A percentile compares a stretch with the other conserved stretches of the same genome.
Evolutionary conservation across 371 early-diverging fungal genomes (phyloP).

Genomic region (Rhizopus sp.): DNA sequence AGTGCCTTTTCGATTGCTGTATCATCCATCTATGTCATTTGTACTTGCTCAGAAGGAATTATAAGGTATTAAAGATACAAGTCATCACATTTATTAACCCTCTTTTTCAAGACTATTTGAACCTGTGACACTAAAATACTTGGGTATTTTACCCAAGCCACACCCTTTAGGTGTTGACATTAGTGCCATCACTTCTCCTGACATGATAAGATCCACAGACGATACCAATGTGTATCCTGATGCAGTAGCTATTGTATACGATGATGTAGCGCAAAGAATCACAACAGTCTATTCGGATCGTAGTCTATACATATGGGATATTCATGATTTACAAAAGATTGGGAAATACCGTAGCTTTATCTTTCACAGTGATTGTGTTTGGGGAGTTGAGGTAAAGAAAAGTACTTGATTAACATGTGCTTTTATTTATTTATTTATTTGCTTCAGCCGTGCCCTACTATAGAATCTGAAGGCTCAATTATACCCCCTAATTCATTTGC

Average conservation of each 20-base stretch:
- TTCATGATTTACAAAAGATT: constrained; percentile 64
- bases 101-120: constrained; percentile 65
- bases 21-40: constrained; percentile 63
- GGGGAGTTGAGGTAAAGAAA: constrained; percentile 78
- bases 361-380: constrained; percentile 80
- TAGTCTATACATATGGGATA: constrained; percentile 78
- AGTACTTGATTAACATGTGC: neutral
- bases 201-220: constrained; percentile 31
- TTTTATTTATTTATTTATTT: constrained; percentile 4
- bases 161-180: constrained; percentile 72
- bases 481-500: constrained; percentile 73
- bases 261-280: constrained; percentile 45
- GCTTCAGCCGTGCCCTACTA: constrained; percentile 31
- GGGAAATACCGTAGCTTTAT: constrained; percentile 68
- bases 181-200: constrained; percentile 37
- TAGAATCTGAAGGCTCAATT: constrained; percentile 10
- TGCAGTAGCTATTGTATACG: constrained; percentile 58
- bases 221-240: constrained; percentile 56
- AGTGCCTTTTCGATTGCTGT: constrained; percentile 69
- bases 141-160: constrained; percentile 73
- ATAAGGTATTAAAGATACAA: constrained; percentile 51
- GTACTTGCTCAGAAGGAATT: constrained; percentile 75
- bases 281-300: constrained; percentile 72
- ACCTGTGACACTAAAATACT: constrained; percentile 66
- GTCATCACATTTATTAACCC: neutral